Base-by-base conservation (phyloP, 441 rosid genomes). In the Dalechampia spathulata region DNA sequence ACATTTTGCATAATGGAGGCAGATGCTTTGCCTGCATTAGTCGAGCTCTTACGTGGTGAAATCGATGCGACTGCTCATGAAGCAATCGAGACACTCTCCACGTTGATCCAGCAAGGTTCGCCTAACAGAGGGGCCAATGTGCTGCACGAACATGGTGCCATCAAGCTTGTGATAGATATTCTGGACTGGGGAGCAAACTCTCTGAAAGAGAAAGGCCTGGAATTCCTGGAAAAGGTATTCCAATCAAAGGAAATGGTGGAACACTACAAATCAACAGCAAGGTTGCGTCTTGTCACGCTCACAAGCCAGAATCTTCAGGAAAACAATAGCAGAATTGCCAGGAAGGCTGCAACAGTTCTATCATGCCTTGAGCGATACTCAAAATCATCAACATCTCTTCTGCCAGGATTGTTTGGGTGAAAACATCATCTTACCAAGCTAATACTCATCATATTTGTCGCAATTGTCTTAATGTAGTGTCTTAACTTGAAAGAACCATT, bases 1-100 rank as follows among this genome's bases (percentile, higher is more conserved):
- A 73, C 86, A 5, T 83, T 83, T 55, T 83, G 84, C 68, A 66
- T 83, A 6, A 13, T 80, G 60, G 60, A 76, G 63, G 84, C 81
- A 39, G 60, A 68, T 38, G 79, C 86, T 2, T 51, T 83, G 67
- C 75, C 77, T 37, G 45, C 21, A 54, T 50, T 83, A 73, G 79
- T 83, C 7, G 58, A 63, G 16, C 76, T 83, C 53, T 60, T 83
- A 60, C 32, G 64, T 4, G 72, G 50, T 25, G 32, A 58, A 66
- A 62, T 66, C 61, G 66, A 72, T 34, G 81, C 62, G 19, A 73
- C 77, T 23, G 90, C 83, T 55, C 64, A 64, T 25, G 85, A 80
- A 72, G 81, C 81, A 34, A 75, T 83, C 58, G 80, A 66, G 64
- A 69, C 90, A 16, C 80, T 83, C 34, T 73, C 77, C 26, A 83